Conservation (phyloP, 75 land plant genomes). For the Gnetum montanum region DNA sequence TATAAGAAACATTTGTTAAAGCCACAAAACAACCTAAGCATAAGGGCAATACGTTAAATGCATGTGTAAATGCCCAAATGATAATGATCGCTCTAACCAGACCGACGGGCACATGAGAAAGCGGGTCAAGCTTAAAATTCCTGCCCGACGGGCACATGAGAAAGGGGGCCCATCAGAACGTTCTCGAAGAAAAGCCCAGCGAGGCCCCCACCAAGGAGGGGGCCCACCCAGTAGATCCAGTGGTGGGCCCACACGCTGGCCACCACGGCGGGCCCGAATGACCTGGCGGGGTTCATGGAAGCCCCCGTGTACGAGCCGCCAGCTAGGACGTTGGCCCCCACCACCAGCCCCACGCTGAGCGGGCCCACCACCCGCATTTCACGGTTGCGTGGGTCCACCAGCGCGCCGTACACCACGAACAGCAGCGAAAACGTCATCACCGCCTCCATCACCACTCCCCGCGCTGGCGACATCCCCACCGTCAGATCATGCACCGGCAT, state of each 20-base stretch:
- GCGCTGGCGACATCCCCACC: constrained; percentile 4
- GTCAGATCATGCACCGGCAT: constrained; percentile 12
- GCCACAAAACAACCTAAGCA: no score
- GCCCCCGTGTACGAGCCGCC: constrained; percentile 84
- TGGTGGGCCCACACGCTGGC: constrained; percentile 70
- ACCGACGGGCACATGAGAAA: no score
- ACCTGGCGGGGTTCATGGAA: constrained; percentile 89
- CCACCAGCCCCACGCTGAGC: constrained; percentile 54
- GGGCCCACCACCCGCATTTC: constrained; percentile 20
- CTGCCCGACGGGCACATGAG: constrained; percentile 43
- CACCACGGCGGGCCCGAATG: constrained; percentile 82
- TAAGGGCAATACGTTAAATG: no score
- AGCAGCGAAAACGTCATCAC: constrained; percentile 21
- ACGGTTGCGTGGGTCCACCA: constrained; percentile 23
- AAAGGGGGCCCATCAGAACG: constrained; percentile 23
- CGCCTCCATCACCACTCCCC: constrained; percentile 13
- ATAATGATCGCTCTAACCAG: no score
- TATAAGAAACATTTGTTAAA: no score
- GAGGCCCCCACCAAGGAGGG: constrained; percentile 81
- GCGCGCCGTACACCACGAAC: constrained; percentile 18
- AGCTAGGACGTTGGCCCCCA: constrained; percentile 68
- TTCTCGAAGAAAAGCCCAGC: constrained; percentile 73
- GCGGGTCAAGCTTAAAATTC: no score
- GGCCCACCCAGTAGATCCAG: constrained; percentile 99
- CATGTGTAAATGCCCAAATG: no score